These are phyloP conservation scores for Apiospora aurea DNA, from an alignment of 2,329 filamentous ascomycete genomes.

Conservation along the genomic window DNA sequence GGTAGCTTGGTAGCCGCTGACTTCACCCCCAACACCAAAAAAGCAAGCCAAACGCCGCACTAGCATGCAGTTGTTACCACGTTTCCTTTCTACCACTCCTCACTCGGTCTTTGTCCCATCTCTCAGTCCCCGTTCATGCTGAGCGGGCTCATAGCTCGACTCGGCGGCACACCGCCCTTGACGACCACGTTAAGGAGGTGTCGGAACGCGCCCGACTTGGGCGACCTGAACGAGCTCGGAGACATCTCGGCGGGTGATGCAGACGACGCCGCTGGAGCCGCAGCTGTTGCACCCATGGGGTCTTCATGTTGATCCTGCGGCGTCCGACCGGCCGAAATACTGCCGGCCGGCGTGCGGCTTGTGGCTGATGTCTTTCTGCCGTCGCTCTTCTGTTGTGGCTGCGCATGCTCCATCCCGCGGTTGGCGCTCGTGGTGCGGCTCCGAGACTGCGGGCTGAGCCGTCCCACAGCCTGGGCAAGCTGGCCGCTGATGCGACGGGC, in stretches of 20 bases:
- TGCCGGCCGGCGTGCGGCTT: neutral
- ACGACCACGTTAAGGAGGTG: conserved; percentile 24
- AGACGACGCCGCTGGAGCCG: neutral
- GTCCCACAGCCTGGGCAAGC: neutral
- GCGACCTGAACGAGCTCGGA: neutral
- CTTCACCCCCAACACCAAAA: neutral
- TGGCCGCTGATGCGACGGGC: neutral
- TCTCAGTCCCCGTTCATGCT: conserved; percentile 11
- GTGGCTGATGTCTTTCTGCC: neutral
- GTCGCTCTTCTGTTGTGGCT: neutral
- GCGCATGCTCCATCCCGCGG: neutral
- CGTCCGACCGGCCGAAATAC: conserved; percentile 11
- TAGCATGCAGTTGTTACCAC: neutral
- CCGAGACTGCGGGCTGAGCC: neutral
- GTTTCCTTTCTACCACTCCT: neutral
- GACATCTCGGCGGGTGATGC: conserved; percentile 23
- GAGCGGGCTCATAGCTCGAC: conserved; percentile 27
- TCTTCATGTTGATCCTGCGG: neutral
- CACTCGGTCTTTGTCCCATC: too few species aligned
- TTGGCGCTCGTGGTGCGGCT: conserved; percentile 8
- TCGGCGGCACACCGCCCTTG: conserved; percentile 25
- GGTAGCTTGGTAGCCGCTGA: neutral
- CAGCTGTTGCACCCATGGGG: neutral
- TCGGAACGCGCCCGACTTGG: conserved; percentile 29
- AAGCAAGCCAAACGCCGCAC: neutral